Evolutionary conservation across 768 basidiomycete species (phyloP).

Genomic region (Daedalea quercina): DNA sequence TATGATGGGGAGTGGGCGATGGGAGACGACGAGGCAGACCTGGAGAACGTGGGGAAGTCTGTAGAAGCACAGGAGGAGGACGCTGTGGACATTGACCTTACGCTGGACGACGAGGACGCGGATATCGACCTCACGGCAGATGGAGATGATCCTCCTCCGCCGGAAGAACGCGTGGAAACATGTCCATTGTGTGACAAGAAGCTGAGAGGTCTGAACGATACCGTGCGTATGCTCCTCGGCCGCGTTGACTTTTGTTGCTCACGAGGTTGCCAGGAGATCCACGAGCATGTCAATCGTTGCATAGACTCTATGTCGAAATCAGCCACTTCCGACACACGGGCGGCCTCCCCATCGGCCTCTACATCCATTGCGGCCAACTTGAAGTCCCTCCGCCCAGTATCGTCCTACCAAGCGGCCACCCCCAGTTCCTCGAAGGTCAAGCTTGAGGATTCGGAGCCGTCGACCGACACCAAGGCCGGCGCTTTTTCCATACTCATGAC

Average conservation of each 20-base stretch:
- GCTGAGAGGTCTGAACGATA: conserved; percentile 19
- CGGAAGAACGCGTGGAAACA: conserved; percentile 10
- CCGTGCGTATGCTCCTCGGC: conserved; percentile 18
- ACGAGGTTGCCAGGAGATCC: conserved; percentile 32
- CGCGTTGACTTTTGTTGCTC: too few species aligned
- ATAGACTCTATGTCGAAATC: conserved; percentile 30
- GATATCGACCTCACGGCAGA: conserved; percentile 20
- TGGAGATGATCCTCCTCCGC: neutral
- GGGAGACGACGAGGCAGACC: conserved; percentile 62
- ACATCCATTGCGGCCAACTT: neutral
- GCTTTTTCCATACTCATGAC: conserved; percentile 83
- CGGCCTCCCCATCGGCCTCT: conserved; percentile 1
- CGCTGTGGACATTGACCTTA: conserved; percentile 22
- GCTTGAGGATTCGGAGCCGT: neutral
- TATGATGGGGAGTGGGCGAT: conserved; percentile 55
- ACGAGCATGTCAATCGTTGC: conserved; percentile 53
- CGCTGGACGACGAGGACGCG: conserved; percentile 14
- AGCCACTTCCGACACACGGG: neutral
- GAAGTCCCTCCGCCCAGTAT: conserved; percentile 11
- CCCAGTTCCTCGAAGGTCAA: conserved; percentile 4
- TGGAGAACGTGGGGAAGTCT: conserved; percentile 23
- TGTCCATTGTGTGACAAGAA: conserved; percentile 27
- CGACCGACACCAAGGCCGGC: conserved; percentile 5
- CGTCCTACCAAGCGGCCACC: conserved; percentile 16
- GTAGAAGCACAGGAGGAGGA: conserved; percentile 21